Evolutionary conservation across 2,329 filamentous ascomycete species (phyloP).

Genomic region (Apiospora saccharicola): DNA sequence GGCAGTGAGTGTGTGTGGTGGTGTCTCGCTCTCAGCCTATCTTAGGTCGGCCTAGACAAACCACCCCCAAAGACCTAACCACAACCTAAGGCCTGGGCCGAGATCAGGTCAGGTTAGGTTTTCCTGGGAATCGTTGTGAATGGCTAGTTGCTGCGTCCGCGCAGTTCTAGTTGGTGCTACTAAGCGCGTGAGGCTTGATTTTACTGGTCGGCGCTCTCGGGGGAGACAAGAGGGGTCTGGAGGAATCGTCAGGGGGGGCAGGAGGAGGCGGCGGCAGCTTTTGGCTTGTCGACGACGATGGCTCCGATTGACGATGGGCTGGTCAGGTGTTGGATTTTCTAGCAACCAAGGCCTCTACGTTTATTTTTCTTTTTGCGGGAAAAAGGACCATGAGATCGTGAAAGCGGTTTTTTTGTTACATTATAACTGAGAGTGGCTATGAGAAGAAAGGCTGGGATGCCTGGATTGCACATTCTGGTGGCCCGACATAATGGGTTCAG

Average conservation of each 20-base stretch:
- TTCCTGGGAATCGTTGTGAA: slow-evolving; percentile 18
- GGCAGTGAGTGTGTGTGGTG: neutral
- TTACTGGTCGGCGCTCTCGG: slow-evolving; percentile 7
- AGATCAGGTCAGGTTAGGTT: slow-evolving; percentile 20
- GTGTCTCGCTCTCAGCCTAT: slow-evolving; percentile 19
- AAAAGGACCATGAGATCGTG: neutral
- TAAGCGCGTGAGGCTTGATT: slow-evolving; percentile 21
- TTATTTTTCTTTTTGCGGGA: neutral
- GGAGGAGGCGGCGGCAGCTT: neutral
- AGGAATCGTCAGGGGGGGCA: neutral
- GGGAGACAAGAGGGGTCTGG: slow-evolving; percentile 17
- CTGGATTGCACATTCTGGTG: neutral
- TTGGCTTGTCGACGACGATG: neutral
- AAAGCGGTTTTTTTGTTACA: neutral
- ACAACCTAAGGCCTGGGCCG: slow-evolving; percentile 18
- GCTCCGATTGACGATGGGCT: neutral
- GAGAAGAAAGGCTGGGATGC: slow-evolving; percentile 14
- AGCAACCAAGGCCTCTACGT: neutral
- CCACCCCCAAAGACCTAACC: slow-evolving; percentile 18
- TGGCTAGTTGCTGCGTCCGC: slow-evolving; percentile 18
- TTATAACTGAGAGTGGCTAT: slow-evolving; percentile 15
- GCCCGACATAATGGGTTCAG: slow-evolving; percentile 19
- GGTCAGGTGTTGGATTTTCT: neutral
- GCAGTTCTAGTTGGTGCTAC: slow-evolving; percentile 21
- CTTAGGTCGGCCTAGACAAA: slow-evolving; percentile 15